Evolutionary conservation across 192 early-diverging fungal species (phyloP), one percentile per base, ranked within the genome.

Genomic region (Spizellomyces sp.): DNA sequence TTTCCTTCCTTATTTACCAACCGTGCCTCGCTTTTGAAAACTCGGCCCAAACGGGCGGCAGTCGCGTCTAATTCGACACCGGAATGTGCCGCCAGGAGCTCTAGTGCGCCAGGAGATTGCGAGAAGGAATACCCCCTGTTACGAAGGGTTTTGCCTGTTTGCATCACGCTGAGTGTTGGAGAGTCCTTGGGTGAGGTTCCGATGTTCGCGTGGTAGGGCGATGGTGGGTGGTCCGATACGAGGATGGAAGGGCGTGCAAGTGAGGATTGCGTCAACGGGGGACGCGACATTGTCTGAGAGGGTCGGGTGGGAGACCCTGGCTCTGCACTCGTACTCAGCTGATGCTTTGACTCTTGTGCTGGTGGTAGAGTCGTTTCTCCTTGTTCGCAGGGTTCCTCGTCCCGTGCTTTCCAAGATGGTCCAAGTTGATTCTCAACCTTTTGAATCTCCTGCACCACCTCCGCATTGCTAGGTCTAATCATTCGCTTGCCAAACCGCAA

Each of bases 381-480:
- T 3, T 19, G 52, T 15, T 54, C 14, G 14, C 15, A 19, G 17
- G 52, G 52, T 19, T 19, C 15, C 52, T 19, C 52, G 0, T 54
- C 1, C 17, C 52, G 15, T 2, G 3, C 17, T 54, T 54, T 19
- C 15, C 52, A 19, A n/a, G 52, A 19, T n/a, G 17, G 52, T 54
- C 52, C 52, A 54, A n/a, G 1, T 54, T 19, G 52, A 15, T 54
- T 15, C 17, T 19, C 52, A 54, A 54, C 52, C 19, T 70, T 36
- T 19, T 68, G 59, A 17, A 65, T 46, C 81, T 95, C 95, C 54
- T 92, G 93, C 58, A 97, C 86, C 47, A 97, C 86, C 41, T 95
- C 90, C 7, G 88, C 88, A 76, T 97, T 93, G 50, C 83, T 92
- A 1, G 95, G 95, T 44, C 80, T 79, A 71, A 91, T 86, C 45